These are phyloP conservation scores for Wickerhamiella parazyma DNA, from an alignment of 805 yeast genomes.

Conservation along the genomic window DNA sequence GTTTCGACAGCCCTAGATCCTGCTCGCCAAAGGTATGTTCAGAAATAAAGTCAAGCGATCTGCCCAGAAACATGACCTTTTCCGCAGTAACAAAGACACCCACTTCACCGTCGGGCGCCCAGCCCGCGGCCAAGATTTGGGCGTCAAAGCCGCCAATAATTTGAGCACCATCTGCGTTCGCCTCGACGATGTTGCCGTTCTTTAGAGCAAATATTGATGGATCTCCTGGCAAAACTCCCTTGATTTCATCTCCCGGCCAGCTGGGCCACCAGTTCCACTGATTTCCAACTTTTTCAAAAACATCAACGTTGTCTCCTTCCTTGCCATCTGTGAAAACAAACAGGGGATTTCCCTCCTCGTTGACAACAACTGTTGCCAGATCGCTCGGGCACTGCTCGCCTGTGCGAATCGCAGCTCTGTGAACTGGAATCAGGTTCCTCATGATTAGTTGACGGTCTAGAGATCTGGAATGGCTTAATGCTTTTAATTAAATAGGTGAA, in stretches of 20 bases:
- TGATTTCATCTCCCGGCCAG: conserved; percentile 8
- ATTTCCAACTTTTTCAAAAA: not conserved
- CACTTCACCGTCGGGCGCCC: conserved; percentile 91
- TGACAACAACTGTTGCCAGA: conserved; percentile 4
- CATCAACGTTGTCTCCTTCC: conserved; percentile 1
- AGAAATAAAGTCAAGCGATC: conserved; percentile 64
- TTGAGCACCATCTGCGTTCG: conserved; percentile 44
- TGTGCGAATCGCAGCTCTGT: conserved; percentile 8
- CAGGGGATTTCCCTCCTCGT: conserved; percentile 9
- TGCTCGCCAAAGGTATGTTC: conserved; percentile 45
- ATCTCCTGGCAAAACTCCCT: conserved; percentile 40
- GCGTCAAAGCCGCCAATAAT: conserved; percentile 76
- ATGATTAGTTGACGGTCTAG: not conserved
- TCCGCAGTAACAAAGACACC: conserved; percentile 55
- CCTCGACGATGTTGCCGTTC: conserved; percentile 56
- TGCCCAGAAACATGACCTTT: conserved; percentile 37
- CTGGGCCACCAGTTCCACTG: conserved; percentile 10
- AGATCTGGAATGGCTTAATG: too few relatives aligned
- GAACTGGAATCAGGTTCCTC: conserved; percentile 13
- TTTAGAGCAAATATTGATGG: conserved; percentile 53
- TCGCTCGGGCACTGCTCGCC: conserved; percentile 9
- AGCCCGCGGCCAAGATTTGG: conserved; percentile 55
- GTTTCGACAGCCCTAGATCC: conserved; percentile 61
- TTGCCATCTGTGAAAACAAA: conserved; percentile 3
- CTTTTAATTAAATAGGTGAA: too few relatives aligned